A percentile compares a stretch with the other conserved stretches of the same genome.
Evolutionary conservation across 2,329 filamentous ascomycete species (phyloP).

Genomic region (Herpotrichia juniperi): DNA sequence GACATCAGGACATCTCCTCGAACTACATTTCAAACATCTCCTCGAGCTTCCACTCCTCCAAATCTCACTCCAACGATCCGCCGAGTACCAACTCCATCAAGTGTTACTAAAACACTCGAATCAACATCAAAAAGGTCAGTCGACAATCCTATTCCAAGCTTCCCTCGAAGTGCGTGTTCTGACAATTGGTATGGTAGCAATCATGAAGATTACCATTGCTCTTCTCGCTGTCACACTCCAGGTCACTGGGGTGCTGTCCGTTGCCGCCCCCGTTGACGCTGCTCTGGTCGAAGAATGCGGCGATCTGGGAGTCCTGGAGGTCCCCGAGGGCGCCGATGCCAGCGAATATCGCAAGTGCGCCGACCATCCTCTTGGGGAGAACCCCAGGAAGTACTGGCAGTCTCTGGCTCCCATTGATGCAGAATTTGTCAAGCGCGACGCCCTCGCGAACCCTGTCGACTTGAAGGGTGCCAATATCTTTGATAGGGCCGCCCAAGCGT

Average conservation of each 20-base stretch:
- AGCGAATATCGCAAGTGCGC: neutral
- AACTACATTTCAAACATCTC: no score
- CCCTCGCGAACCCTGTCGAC: no score
- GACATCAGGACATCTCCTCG: no score
- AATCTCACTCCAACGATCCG: no score
- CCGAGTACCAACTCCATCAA: no score
- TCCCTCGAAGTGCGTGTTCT: no score
- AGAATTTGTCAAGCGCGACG: neutral
- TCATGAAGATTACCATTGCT: slow-evolving; percentile 19
- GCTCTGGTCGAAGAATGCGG: neutral
- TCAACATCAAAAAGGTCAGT: no score
- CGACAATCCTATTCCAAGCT: no score
- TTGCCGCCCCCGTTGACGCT: neutral
- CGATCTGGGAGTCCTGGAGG: neutral
- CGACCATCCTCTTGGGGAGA: neutral
- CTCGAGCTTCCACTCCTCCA: no score
- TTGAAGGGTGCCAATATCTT: neutral
- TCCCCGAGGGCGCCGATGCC: neutral
- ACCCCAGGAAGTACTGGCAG: neutral
- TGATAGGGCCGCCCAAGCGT: neutral
- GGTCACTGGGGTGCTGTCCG: neutral
- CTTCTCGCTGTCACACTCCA: slow-evolving; percentile 8
- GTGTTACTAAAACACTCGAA: no score
- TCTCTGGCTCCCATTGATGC: neutral
- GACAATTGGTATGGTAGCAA: neutral